Base-by-base conservation (phyloP, 495 filamentous ascomycete species). In the Xylaria longipes region DNA sequence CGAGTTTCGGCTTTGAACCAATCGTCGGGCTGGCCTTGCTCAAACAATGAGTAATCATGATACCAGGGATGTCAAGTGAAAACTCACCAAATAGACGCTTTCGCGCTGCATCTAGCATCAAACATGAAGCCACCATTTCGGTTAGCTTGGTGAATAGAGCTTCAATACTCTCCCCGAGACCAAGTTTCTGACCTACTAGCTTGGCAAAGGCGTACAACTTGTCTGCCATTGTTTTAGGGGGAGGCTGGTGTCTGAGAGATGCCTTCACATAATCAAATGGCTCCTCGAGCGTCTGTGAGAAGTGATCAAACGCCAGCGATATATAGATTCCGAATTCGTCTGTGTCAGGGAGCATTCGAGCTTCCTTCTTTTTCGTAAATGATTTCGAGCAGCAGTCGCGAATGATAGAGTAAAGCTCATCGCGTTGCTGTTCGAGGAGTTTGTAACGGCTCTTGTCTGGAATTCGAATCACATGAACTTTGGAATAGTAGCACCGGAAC, bases 261-360 rank as follows among this genome's bases (percentile, higher is more conserved):
- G 72, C 79, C 17, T 81, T 48, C 6, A 83, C 75, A 71, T 84
- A 85, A 69, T 85, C 73, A 68, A 85, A 85, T 0, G 83, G 80
- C 1, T 57, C 65, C 22, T 80, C 76, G 5, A 80, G 69, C 29
- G 74, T 74, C 12, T 72, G 50, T n/a, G 79, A 73, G 61, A 79
- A 82, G 63, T 80, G 77, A 63, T 82, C 75, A 72, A 82, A 84
- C 0, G 80, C 82, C 52, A 62, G 66, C 65, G 79, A 74, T 8
- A 84, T 65, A 69, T 84, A 84, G 15, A 68, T 27, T 29, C 79
- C 57, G 4, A 84, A 64, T 2, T 82, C 78, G 14, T 84, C 80
- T 0, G 72, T 43, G n/a, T 79, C 76, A 0, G 75, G 71, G 1
- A 82, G 73, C 76, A 84, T 79, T n/a, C 76, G 57, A 1, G 69